Base-by-base conservation (phyloP, 108 stramenopile genomes). In the Schizochytrium sp. region DNA sequence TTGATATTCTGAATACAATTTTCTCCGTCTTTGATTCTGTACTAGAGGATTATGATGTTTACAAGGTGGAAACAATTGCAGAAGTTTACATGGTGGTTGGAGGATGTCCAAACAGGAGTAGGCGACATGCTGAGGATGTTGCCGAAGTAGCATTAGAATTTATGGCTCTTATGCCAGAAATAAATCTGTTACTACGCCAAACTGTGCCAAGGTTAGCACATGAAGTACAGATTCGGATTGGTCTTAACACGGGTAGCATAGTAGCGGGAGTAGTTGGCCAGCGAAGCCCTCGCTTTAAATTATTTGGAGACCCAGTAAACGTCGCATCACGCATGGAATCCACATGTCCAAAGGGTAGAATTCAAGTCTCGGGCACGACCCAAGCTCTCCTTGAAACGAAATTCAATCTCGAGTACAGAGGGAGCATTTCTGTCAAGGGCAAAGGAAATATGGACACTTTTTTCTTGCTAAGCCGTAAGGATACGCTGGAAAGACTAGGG, bases 11-110 rank as follows among this genome's bases (percentile, higher is more conserved):
- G 15, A 89, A 92, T 60, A 57, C n/a, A 15, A 41, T 90, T 4
- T 92, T 57, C 60, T 50, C 49, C 17, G 40, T 41, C 61, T 90
- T 92, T 53, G 91, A 92, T 88, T 38, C 88, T 15, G 47, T 89
- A 45, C 46, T 88, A 15, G 91, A 91, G 4, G 56, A 90, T 38
- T 45, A 50, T 19, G 41, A 28, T 38, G 58, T 92, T 8, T 92
- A 93, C 90, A 93, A 93, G 91, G 91, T 93, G 4, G 93, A 93
- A 88, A 93, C 93, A 10, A 83, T 93, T 38, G 92, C 89, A 4
- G 89, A 93, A 61, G 92, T 87, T 38, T 93, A 93, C 89, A 90
- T 93, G 91, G 91, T 89, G 46, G 83, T 61, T 56, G 88, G 61
- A 15, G 93, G 91, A 53, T 89, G 76, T 56, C 93, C 90, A 4